Percentiles rank a stretch among this genome's conserved stretches.
Conservation (phyloP, 495 filamentous ascomycete genomes). For the Antarctomyces pellizariae region DNA sequence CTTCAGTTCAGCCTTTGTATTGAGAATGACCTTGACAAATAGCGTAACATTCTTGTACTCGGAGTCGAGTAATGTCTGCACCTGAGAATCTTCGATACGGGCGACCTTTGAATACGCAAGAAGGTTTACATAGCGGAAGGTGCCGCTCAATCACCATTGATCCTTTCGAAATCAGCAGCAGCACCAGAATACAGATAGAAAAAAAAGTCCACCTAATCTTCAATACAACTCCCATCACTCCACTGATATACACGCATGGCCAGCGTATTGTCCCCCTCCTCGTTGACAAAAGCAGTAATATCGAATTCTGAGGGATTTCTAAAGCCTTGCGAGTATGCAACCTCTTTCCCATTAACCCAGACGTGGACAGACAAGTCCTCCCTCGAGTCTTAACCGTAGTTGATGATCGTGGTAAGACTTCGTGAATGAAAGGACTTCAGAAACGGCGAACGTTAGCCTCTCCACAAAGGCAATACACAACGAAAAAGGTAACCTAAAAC, state of each 20-base stretch:
- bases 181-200: too few relatives aligned
- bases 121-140: conserved; percentile 46
- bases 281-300: conserved; percentile 24
- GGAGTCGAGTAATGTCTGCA: conserved; percentile 30
- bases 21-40: conserved; percentile 21
- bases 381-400: conserved; percentile 38
- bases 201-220: conserved; percentile 43
- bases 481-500: too few relatives aligned
- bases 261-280: conserved; percentile 25
- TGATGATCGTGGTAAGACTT: too few relatives aligned
- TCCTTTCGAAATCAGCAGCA: too few relatives aligned
- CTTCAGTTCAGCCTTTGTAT: conserved; percentile 10
- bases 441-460: too few relatives aligned
- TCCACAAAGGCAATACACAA: too few relatives aligned
- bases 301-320: conserved; percentile 49
- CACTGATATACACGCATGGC: conserved; percentile 43
- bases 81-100: conserved; percentile 35
- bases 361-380: conserved; percentile 45
- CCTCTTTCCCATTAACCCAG: conserved; percentile 37
- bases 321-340: conserved; percentile 48
- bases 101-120: conserved; percentile 32
- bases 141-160: conserved; percentile 38
- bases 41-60: conserved; percentile 31
- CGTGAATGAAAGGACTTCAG: too few relatives aligned
- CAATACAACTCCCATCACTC: conserved; percentile 43